These are phyloP conservation scores for Gossypium stocksii DNA, from an alignment of 345 rosid species.

Conservation along the genomic window DNA sequence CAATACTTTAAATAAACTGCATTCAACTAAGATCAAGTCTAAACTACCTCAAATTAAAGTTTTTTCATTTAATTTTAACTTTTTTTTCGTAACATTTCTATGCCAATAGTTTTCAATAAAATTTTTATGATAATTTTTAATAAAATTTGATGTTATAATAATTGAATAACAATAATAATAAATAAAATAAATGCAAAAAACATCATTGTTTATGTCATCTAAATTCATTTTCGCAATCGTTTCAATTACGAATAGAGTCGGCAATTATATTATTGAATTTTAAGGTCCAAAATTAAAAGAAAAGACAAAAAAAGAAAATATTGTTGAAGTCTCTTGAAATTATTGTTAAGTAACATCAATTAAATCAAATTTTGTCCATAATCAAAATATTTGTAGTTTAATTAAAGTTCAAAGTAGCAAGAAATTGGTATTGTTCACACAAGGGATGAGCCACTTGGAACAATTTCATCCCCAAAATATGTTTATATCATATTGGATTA, in stretches of 20 bases:
- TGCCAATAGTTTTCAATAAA: no score
- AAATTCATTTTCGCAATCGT: neutral
- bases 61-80: no score
- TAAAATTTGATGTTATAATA: neutral
- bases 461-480: neutral
- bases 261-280: no score
- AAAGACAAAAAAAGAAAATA: neutral
- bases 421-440: neutral
- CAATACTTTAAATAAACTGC: no score
- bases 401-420: neutral
- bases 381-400: neutral
- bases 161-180: neutral
- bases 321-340: neutral
- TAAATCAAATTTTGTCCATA: neutral
- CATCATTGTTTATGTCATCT: conserved; percentile 5
- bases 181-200: neutral
- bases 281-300: no score
- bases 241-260: no score
- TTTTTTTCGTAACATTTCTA: no score
- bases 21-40: no score
- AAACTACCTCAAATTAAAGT: no score
- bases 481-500: no score
- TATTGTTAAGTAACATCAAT: neutral
- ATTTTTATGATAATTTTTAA: neutral
- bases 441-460: neutral